Evolutionary conservation across 139 green algal species (phyloP), one percentile per base, ranked within the genome.

Genomic region (Astrephomene gubernaculifera): DNA sequence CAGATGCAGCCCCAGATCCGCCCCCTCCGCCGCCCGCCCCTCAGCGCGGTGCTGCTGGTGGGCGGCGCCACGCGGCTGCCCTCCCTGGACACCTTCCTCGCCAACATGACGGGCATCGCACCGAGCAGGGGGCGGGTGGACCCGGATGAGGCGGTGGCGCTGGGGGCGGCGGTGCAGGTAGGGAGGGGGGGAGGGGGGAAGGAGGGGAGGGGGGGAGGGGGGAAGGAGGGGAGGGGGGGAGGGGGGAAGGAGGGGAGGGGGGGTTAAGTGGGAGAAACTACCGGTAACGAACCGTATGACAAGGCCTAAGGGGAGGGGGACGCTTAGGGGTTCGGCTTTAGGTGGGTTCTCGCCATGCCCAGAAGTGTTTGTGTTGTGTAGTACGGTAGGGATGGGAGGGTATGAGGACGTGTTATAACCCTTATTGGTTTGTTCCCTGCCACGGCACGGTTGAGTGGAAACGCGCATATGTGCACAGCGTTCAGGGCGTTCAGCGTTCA

Each of bases 51-150:
- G 76, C 89, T 98, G 85, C 87, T 98, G 86, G 96, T 98, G 60
- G 96, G 96, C 14, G 96, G 95, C 27, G 89, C 94, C 69, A 98
- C 96, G 0, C 93, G 95, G 71, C 97, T 98, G 94, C 94, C 95
- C 3, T 87, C 91, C 2, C 86, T 98, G 25, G 63, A 61, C 14
- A 82, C 73, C 61, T 97, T 98, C 84, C 90, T 98, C 29, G 35
- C 44, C 38, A 96, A 98, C 93, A 97, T 98, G 93, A 98, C 96
- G 1, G 94, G 96, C 19, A 63, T 97, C 38, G 54, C 92, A 39
- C 89, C 93, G 2, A 78, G 85, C 27, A 71, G 65, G 44, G 68
- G 49, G 19, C 74, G 41, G 17, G 85, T 98, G 22, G 92, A 98
- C 82, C 95, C 95, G 19, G 96, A 98, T 71, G 90, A 95, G 87